Evolutionary conservation across 2,329 filamentous ascomycete genomes (phyloP).

Genomic region (Talaromyces sp.): DNA sequence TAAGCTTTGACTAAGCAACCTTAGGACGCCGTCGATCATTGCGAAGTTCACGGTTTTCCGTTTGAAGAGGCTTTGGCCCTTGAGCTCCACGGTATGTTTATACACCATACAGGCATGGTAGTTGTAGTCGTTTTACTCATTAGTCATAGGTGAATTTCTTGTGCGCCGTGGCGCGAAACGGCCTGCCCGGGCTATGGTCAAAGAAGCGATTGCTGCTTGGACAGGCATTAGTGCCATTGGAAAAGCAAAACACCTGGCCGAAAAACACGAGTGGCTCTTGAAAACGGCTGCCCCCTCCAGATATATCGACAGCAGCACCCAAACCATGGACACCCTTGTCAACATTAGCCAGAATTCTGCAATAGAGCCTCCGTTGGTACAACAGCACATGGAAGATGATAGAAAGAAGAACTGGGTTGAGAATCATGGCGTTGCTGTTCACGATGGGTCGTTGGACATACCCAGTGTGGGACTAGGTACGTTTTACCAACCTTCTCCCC

Average conservation of each 20-base stretch:
- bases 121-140: constrained; percentile 1
- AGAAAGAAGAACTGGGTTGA: constrained; percentile 40
- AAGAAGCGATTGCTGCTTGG: constrained; percentile 56
- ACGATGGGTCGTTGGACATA: constrained; percentile 36
- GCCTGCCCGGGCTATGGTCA: constrained; percentile 53
- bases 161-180: constrained; percentile 53
- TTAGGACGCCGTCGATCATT: constrained; percentile 57
- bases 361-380: constrained; percentile 24
- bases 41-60: constrained; percentile 52
- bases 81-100: constrained; percentile 51
- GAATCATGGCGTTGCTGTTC: constrained; percentile 33
- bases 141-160: constrained; percentile 44
- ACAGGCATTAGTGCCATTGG: constrained; percentile 54
- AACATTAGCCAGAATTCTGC: constrained; percentile 31
- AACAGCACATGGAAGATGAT: constrained; percentile 32
- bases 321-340: constrained; percentile 50
- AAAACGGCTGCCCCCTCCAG: constrained; percentile 49
- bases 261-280: constrained; percentile 58
- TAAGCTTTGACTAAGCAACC: constrained; percentile 24
- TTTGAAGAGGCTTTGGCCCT: constrained; percentile 56
- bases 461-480: constrained; percentile 37
- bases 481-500: background rate
- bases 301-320: constrained; percentile 51
- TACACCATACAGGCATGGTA: background rate
- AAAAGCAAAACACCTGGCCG: constrained; percentile 53